Base-by-base conservation (phyloP, 129 eudicot genomes). In the Flaveria sonorensis region DNA sequence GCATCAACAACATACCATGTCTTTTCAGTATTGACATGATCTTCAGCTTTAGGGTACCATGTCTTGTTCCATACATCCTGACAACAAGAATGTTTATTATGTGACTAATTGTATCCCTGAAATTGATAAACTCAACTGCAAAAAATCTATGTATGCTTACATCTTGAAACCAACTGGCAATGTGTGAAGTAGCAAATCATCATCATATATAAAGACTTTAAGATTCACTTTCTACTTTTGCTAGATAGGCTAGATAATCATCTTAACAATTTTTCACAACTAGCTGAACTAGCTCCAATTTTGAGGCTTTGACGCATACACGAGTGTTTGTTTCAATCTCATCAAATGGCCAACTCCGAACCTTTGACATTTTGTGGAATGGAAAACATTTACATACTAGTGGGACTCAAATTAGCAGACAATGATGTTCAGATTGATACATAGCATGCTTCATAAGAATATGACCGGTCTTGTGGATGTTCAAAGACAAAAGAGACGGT, bases 1-100 rank as follows among this genome's bases (percentile, higher is more conserved):
- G 99, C 99, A 81, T 95, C 99, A 73, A 95, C 99, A 24, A 95
- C 77, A 69, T 91, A 95, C 99, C 99, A 95, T 24, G 95, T 85
- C 74, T 95, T 95, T 19, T 77, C 88, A 0, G 94, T 95, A 71
- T 86, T 88, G 1, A 92, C 85, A 73, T 89, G 96, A 76, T 95
- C 99, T 43, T 83, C 81, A 59, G 97, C 97, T 83, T 92, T 91
- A 10, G 97, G 99, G 70, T 92, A 95, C 96, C 96, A 95, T 72
- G 97, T 92, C 7, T 75, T 89, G 78, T 95, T 95, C 99, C 96
- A 95, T 66, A 95, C 89, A 73, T 95, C 99, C 97, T 95, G 86
- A 48, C 39, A 78, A 75, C 20, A 76, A 62, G 30, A 51, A 70
- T 32, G 71, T 47, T 26, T 30, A 14, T 15, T 30, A 18, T 67